Conservation (phyloP, 306 rosid genomes). For the Bauhinia variegata region DNA sequence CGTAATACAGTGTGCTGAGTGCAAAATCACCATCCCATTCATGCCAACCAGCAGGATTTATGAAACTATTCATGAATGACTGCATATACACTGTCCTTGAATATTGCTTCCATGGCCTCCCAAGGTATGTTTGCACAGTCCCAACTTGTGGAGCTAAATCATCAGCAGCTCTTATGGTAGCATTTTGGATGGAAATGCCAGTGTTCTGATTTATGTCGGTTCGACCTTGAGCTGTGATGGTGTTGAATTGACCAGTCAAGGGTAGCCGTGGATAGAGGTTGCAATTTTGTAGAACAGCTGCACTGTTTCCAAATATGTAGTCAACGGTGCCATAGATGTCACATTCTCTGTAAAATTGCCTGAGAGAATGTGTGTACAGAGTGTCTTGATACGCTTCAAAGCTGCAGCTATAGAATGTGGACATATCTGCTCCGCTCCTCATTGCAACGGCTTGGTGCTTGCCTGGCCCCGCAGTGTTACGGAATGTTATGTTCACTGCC, state of each 20-base stretch:
- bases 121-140: constrained; percentile 52
- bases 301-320: constrained; percentile 55
- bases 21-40: constrained; percentile 74
- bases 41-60: constrained; percentile 67
- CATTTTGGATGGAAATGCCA: constrained; percentile 46
- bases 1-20: constrained; percentile 61
- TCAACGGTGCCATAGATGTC: constrained; percentile 58
- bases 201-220: constrained; percentile 58
- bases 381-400: constrained; percentile 65
- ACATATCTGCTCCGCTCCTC: constrained; percentile 47
- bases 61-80: constrained; percentile 51
- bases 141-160: constrained; percentile 40
- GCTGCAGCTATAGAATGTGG: constrained; percentile 55
- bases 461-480: constrained; percentile 54
- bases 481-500: constrained; percentile 49
- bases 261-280: constrained; percentile 54
- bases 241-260: constrained; percentile 40
- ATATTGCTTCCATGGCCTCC: constrained; percentile 84
- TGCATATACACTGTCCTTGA: constrained; percentile 70
- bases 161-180: constrained; percentile 28
- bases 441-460: constrained; percentile 60
- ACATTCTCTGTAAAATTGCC: constrained; percentile 58
- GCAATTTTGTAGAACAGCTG: constrained; percentile 51
- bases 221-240: constrained; percentile 58
- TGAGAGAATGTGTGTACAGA: constrained; percentile 44